A percentile compares a stretch with the other conserved stretches of the same genome.
Conservation (phyloP, 2,329 filamentous ascomycete genomes). For the Venturia effusa region DNA sequence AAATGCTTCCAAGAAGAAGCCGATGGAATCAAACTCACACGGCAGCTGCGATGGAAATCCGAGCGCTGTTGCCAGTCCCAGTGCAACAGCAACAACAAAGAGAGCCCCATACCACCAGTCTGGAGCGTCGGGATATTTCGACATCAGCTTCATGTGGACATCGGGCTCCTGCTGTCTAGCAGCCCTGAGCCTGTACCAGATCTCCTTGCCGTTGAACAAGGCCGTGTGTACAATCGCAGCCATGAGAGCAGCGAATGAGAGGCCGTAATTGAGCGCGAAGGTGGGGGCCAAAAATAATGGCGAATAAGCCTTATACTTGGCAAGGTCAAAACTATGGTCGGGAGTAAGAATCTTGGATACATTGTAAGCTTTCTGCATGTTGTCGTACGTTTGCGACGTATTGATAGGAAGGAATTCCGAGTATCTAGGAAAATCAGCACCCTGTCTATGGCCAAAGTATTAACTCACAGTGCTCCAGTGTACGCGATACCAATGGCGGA, state of each 20-base stretch:
- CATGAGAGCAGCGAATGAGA: slow-evolving; percentile 28
- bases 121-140: slow-evolving; percentile 22
- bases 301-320: slow-evolving; percentile 25
- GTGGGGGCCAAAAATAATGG: slow-evolving; percentile 28
- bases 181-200: slow-evolving; percentile 26
- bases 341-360: slow-evolving; percentile 22
- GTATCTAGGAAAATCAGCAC: slow-evolving; percentile 14
- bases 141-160: slow-evolving; percentile 24
- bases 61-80: slow-evolving; percentile 21
- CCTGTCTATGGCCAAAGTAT: background rate
- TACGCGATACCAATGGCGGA: slow-evolving; percentile 20
- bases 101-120: slow-evolving; percentile 37
- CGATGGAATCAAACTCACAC: slow-evolving; percentile 22
- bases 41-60: slow-evolving; percentile 25
- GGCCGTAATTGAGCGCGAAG: slow-evolving; percentile 27
- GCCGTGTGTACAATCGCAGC: slow-evolving; percentile 25
- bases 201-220: slow-evolving; percentile 26
- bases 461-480: background rate
- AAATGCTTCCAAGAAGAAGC: no score
- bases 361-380: slow-evolving; percentile 24
- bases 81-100: slow-evolving; percentile 38
- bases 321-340: slow-evolving; percentile 22
- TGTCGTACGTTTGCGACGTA: slow-evolving; percentile 23
- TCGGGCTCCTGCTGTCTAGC: slow-evolving; percentile 22
- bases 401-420: slow-evolving; percentile 24